Conservation (phyloP, 164 flowering plant species). For the Vitis riparia region DNA sequence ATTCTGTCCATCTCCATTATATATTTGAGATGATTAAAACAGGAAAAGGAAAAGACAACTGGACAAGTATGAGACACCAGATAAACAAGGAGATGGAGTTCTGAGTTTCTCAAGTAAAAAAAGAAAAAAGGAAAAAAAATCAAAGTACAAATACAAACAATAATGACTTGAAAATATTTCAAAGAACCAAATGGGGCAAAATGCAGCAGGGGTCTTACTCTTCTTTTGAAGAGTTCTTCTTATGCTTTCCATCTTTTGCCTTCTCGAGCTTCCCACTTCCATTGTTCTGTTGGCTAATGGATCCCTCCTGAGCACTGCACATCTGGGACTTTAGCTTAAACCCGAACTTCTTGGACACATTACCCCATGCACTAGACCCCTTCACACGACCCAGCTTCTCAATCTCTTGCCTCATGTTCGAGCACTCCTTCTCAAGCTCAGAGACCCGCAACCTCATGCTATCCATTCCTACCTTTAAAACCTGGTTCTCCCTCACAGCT, state of each 20-base stretch:
- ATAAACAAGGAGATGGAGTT: too few species aligned
- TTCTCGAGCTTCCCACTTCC: conserved; percentile 42
- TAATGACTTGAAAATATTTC: not conserved
- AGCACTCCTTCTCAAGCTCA: conserved; percentile 92
- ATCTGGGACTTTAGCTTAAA: conserved; percentile 81
- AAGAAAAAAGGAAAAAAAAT: too few species aligned
- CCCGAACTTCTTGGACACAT: conserved; percentile 75
- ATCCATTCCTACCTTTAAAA: conserved; percentile 94
- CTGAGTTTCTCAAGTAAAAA: too few species aligned
- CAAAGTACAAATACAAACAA: not conserved
- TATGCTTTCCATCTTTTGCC: conserved; percentile 57
- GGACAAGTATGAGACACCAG: too few species aligned
- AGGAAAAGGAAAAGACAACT: too few species aligned
- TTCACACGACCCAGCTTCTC: conserved; percentile 72
- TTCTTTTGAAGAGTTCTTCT: conserved; percentile 36
- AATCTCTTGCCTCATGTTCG: conserved; percentile 85
- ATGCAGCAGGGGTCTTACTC: conserved; percentile 12
- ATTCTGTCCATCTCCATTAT: too few species aligned
- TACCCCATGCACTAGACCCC: conserved; percentile 55
- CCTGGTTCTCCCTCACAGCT: conserved; percentile 85
- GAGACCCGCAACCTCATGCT: conserved; percentile 83
- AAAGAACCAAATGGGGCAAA: not conserved
- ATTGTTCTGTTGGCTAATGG: conserved; percentile 57
- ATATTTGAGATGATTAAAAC: too few species aligned
- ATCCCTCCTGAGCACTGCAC: conserved; percentile 93